phyloP scores from a whole-genome alignment of 306 rosid species.

The Gynostemma pentaphyllum region DNA sequence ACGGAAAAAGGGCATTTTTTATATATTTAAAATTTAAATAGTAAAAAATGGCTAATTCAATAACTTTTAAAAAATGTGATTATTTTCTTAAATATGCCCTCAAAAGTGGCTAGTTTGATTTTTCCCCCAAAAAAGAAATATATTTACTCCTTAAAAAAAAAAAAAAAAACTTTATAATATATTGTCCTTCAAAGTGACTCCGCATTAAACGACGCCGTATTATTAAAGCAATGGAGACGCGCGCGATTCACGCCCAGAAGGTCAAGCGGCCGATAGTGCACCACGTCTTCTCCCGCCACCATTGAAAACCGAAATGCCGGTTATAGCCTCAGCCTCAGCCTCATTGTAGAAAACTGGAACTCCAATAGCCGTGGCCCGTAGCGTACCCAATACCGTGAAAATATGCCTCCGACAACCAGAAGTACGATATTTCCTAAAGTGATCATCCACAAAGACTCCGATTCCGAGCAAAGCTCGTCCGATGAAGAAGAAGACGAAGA shows the following conservation, averaged over 20 bases:
- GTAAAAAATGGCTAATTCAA: too few species aligned
- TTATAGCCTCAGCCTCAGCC: constrained; percentile 4
- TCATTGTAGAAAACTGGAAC: neutral
- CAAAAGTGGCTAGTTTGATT: too few species aligned
- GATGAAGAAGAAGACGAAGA: constrained; percentile 40
- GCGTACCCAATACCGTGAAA: neutral
- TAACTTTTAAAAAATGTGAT: too few species aligned
- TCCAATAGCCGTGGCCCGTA: neutral
- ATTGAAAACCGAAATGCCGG: neutral
- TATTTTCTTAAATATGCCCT: too few species aligned
- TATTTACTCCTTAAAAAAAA: too few species aligned
- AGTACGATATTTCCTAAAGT: constrained; percentile 53
- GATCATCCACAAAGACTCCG: constrained; percentile 51
- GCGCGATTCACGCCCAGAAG: neutral
- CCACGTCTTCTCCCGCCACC: constrained; percentile 50
- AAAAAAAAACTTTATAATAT: too few species aligned
- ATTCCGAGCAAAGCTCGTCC: constrained; percentile 68
- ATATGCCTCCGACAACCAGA: constrained; percentile 62
- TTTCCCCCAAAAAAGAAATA: too few species aligned
- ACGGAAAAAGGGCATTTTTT: too few species aligned
- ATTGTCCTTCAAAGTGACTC: too few species aligned
- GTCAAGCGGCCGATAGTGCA: constrained; percentile 16
- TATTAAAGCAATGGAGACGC: neutral
- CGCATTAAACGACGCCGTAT: neutral
- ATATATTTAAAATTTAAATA: too few species aligned